A percentile compares a stretch with the other conserved stretches of the same genome.
These are phyloP conservation scores for Boletus patriciae DNA, from an alignment of 768 basidiomycete species.

Conservation along the genomic window DNA sequence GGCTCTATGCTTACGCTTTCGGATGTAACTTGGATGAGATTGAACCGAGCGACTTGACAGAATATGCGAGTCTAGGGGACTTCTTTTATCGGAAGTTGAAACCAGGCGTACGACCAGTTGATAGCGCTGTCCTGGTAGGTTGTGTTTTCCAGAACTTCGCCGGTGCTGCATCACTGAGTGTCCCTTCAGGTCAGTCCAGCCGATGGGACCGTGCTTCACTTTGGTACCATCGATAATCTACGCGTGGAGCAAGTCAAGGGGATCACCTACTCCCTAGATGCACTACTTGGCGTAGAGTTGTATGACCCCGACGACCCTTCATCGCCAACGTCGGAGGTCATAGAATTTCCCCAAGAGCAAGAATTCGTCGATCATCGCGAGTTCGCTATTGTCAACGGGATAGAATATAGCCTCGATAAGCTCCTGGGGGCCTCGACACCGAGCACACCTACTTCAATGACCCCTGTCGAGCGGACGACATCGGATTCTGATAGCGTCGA, in stretches of 20 bases:
- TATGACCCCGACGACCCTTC: constrained; percentile 42
- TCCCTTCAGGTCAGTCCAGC: constrained; percentile 82
- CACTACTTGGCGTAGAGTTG: constrained; percentile 77
- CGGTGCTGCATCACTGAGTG: background rate
- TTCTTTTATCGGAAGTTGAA: constrained; percentile 94
- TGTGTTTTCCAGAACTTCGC: background rate
- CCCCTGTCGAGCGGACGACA: constrained; percentile 23
- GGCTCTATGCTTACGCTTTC: constrained; percentile 83
- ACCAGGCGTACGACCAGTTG: constrained; percentile 78
- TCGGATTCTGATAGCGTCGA: constrained; percentile 28
- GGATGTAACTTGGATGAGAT: constrained; percentile 94
- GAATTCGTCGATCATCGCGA: constrained; percentile 80
- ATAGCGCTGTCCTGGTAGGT: constrained; percentile 67
- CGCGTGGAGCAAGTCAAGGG: constrained; percentile 97
- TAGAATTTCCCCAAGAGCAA: constrained; percentile 44
- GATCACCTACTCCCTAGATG: constrained; percentile 93
- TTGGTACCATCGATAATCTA: constrained; percentile 76
- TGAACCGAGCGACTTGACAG: constrained; percentile 70
- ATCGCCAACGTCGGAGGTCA: constrained; percentile 40
- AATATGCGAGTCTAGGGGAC: constrained; percentile 85
- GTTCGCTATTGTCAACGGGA: constrained; percentile 96
- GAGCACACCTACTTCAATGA: constrained; percentile 41
- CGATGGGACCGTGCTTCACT: constrained; percentile 90
- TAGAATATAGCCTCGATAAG: constrained; percentile 90
- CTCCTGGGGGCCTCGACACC: constrained; percentile 64